A percentile compares a stretch with the other conserved stretches of the same genome.
Conservation (phyloP, 768 basidiomycete species). For the Suillus bovinus region DNA sequence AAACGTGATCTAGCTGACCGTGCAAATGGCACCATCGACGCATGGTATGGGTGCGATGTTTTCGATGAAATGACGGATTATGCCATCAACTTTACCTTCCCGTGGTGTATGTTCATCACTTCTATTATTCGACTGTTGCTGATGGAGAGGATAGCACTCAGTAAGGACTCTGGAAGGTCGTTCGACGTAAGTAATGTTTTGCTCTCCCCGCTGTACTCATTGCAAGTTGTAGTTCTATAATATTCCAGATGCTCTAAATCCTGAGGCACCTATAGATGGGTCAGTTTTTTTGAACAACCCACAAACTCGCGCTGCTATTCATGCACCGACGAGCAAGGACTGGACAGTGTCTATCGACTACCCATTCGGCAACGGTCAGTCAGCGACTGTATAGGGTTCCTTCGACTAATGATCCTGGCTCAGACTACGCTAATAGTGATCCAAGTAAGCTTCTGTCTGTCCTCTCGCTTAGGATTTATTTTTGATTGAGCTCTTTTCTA, state of each 20-base stretch:
- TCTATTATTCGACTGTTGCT: slow-evolving; percentile 4
- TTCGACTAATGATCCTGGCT: slow-evolving; percentile 2
- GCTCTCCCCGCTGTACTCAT: neutral
- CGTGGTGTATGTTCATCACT: slow-evolving; percentile 45
- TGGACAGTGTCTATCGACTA: slow-evolving; percentile 39
- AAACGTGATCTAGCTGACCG: slow-evolving; percentile 51
- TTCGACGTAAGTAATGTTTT: slow-evolving; percentile 38
- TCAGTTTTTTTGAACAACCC: slow-evolving; percentile 64
- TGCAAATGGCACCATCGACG: slow-evolving; percentile 55
- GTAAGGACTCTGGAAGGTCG: slow-evolving; percentile 27
- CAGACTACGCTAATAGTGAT: slow-evolving; percentile 26
- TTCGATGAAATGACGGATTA: slow-evolving; percentile 70
- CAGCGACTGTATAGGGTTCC: neutral
- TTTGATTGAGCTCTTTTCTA: slow-evolving; percentile 14
- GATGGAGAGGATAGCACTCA: slow-evolving; percentile 19
- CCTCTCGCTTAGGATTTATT: neutral
- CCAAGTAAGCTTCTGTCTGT: slow-evolving; percentile 30
- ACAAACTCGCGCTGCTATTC: slow-evolving; percentile 57
- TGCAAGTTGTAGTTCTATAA: slow-evolving; percentile 44
- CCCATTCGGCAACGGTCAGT: slow-evolving; percentile 36
- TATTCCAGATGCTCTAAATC: slow-evolving; percentile 55
- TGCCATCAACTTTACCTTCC: slow-evolving; percentile 69
- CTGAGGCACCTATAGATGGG: slow-evolving; percentile 50
- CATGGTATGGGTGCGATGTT: slow-evolving; percentile 68
- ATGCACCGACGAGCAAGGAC: slow-evolving; percentile 63